Base-by-base conservation (phyloP, 192 early-diverging fungal species). In the Coemansia guatemalensis region DNA sequence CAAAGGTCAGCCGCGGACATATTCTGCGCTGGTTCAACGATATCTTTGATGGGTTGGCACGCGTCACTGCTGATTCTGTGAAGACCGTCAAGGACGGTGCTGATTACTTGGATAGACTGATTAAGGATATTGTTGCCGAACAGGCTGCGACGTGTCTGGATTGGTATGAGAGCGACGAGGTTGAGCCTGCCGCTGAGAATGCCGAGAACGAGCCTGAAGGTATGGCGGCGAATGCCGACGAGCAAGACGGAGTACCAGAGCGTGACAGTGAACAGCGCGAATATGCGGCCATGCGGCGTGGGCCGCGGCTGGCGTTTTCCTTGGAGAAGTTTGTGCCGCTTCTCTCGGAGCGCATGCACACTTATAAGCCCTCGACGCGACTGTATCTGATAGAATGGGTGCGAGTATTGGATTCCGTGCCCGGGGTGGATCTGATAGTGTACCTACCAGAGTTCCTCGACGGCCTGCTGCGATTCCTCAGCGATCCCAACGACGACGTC, bases 91-190 rank as follows among this genome's bases (percentile, higher is more conserved):
- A 95, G 78, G 93, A 89, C 60, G 98, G 94, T 17, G 93, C 95
- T 0, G 96, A 98, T 35, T 83, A 98, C 29, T 67, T 99, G 52
- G 94, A 99, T 67, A 75, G 95, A 35, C 82, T 99, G 39, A 88
- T 99, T 62, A 97, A 97, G 78, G 98, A 99, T 62, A 92, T 99
- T 76, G 95, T 98, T 0, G 88, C 91, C 1, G 98, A 98, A 64
- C 87, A 92, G 50, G 85, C 94, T 3, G 88, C 88, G 0, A 90
- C 87, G 26, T 96, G 89, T 64, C 67, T 87, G 54, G 77, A 74
- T 39, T 80, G 77, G 77, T 79, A 73, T 20, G 76, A 66, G 14
- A 50, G 21, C 48, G 51, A 65, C n/a, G n/a, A n/a, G n/a, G n/a
- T n/a, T n/a, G n/a, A n/a, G n/a, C 1, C 7, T 52, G 32, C 3